Base-by-base conservation (phyloP, 2,329 filamentous ascomycete species). In the Botrytis porri region DNA sequence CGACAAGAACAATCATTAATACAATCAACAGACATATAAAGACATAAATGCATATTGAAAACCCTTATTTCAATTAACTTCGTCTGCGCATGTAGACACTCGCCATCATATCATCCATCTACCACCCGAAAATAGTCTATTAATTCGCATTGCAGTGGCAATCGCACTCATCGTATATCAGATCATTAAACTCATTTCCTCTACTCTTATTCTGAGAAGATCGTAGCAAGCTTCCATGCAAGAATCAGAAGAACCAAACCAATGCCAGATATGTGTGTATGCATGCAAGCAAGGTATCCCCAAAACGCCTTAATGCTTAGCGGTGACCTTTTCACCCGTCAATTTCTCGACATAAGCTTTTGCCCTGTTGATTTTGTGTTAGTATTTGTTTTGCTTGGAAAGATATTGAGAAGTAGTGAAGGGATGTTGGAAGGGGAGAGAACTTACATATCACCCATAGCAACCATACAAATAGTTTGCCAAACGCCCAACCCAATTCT, bases 391-490 rank as follows among this genome's bases (percentile, higher is more conserved):
- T 5, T 41, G 2, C n/a, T 32, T 6, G 22, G 32, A 12, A 8
- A 25, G 14, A 20, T 37, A 18, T 2, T 18, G 45, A 25, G 32
- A 4, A 14, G 29, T 37, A 20, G 16, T 9, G 22, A 22, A 37
- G 59, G 20, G 4, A 20, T 20, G 18, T 29, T 37, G 14, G 37
- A 9, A 35, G 41, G 62, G 76, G 74, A 57, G 67, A 69, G 74
- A 70, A 78, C 94, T 87, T 85, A 97, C 94, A 97, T 95, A 86
- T 98, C 96, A 85, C 96, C 96, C 84, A 98, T 88, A 81, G 95
- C 96, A 85, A 99, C 96, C 96, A 99, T 99, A 88, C 96, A 99
- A 81, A 99, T 92, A 75, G 96, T 99, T 88, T 99, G 96, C 96
- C 96, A 99, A 86, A 99, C 89, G 82, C 96, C 92, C 77, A 99